phyloP scores from a whole-genome alignment of 176 grass and related monocot genomes.

The Canna indica region DNA sequence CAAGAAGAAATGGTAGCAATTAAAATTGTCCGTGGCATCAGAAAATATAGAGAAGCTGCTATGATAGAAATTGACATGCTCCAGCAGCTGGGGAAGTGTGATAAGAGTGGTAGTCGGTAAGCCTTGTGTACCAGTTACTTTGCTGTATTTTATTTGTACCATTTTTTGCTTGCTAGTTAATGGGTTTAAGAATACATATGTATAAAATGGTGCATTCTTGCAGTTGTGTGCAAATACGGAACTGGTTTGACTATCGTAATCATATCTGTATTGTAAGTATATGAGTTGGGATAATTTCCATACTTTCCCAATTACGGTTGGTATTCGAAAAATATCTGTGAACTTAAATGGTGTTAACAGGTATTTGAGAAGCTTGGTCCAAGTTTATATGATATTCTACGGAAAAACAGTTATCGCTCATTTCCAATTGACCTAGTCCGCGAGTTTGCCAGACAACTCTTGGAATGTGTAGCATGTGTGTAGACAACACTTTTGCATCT shows the following conservation, averaged over 20 bases:
- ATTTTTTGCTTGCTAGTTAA: constrained; percentile 2
- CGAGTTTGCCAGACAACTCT: constrained; percentile 74
- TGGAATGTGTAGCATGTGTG: constrained; percentile 58
- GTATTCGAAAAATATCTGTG: constrained; percentile 31
- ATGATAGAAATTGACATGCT: constrained; percentile 81
- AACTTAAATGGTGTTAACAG: constrained; percentile 63
- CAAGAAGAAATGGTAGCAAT: constrained; percentile 65
- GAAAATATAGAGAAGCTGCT: constrained; percentile 65
- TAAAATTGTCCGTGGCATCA: constrained; percentile 63
- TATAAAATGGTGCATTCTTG: constrained; percentile 65
- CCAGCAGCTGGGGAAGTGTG: constrained; percentile 53
- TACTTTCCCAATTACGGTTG: constrained; percentile 11
- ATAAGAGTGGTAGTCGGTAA: constrained; percentile 44
- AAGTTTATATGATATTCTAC: constrained; percentile 73
- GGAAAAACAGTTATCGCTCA: constrained; percentile 73
- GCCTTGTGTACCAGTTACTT: neutral
- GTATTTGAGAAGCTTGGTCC: constrained; percentile 89
- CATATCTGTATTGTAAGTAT: constrained; percentile 97
- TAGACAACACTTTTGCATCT: constrained; percentile 15
- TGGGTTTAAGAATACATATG: constrained; percentile 33
- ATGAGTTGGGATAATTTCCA: constrained; percentile 28
- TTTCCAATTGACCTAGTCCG: constrained; percentile 72
- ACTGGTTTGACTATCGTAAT: constrained; percentile 95
- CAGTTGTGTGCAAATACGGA: constrained; percentile 96
- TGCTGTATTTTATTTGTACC: neutral